phyloP scores from a whole-genome alignment of 768 basidiomycete genomes.

The Leccinum arenicola region DNA sequence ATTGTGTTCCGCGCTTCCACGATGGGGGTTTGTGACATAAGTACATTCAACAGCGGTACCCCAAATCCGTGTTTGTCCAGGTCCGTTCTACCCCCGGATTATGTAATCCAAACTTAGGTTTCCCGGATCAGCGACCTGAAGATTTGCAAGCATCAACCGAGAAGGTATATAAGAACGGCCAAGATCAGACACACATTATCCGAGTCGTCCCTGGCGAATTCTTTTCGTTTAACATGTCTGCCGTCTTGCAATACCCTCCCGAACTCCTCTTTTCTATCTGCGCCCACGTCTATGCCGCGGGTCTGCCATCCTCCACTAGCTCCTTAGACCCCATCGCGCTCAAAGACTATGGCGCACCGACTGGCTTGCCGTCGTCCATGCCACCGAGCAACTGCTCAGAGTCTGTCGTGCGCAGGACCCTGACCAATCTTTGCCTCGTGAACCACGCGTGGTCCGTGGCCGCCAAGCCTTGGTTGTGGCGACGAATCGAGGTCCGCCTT shows the following conservation, averaged over 20 bases:
- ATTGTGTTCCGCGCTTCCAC: not conserved
- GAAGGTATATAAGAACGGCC: constrained; percentile 5
- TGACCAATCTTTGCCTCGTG: constrained; percentile 72
- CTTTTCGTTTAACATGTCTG: constrained; percentile 14
- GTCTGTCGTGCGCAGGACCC: constrained; percentile 56
- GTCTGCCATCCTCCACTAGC: constrained; percentile 48
- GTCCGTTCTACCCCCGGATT: constrained; percentile 20
- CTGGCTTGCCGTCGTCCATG: constrained; percentile 67
- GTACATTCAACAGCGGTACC: not conserved
- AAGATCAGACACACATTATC: not conserved
- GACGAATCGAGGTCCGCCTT: constrained; percentile 75
- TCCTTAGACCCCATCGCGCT: constrained; percentile 71
- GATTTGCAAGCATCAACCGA: constrained; percentile 6
- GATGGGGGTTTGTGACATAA: not conserved
- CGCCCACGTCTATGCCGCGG: constrained; percentile 63
- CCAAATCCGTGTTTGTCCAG: constrained; percentile 5
- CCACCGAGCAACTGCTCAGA: constrained; percentile 73
- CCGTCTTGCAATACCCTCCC: constrained; percentile 53
- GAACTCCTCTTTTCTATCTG: constrained; percentile 75
- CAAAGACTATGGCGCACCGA: constrained; percentile 45
- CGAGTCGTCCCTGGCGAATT: not conserved
- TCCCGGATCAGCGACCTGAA: not conserved
- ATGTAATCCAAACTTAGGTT: constrained; percentile 8
- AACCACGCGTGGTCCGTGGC: constrained; percentile 77
- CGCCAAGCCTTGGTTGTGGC: constrained; percentile 89